phyloP scores from a whole-genome alignment of 495 filamentous ascomycete genomes.

The Aspergillus saccharolyticus region DNA sequence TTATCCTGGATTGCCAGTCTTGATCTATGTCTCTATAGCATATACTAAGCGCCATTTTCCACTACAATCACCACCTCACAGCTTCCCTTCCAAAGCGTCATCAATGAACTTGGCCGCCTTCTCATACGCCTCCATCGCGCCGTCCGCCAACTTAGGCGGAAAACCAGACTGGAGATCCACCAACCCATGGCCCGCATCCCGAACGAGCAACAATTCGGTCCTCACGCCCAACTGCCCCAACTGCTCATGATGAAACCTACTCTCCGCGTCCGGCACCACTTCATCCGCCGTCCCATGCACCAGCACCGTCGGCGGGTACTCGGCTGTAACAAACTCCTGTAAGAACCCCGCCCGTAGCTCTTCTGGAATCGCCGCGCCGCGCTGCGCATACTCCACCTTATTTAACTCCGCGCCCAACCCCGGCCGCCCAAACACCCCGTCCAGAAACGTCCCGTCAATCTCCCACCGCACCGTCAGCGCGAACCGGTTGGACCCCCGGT shows the following conservation, averaged over 20 bases:
- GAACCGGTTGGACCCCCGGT: conserved; percentile 6
- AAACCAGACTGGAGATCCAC: conserved; percentile 8
- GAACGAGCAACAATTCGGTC: conserved; percentile 15
- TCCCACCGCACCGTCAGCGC: conserved; percentile 18
- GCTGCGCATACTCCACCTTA: conserved; percentile 9
- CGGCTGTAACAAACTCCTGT: conserved; percentile 25
- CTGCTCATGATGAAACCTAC: conserved; percentile 17
- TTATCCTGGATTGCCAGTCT: too few species aligned
- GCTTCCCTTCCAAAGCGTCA: conserved; percentile 3
- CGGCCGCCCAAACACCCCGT: conserved; percentile 14
- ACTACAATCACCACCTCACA: too few species aligned
- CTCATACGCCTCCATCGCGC: conserved; percentile 12
- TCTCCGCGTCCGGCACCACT: conserved; percentile 24
- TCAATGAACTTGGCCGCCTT: conserved; percentile 15
- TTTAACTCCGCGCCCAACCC: conserved; percentile 15
- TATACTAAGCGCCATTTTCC: too few species aligned
- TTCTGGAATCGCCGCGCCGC: conserved; percentile 15
- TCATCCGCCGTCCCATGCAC: conserved; percentile 30
- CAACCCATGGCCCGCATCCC: conserved; percentile 15
- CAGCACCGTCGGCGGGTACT: conserved; percentile 30
- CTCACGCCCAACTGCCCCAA: conserved; percentile 11
- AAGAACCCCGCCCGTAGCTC: conserved; percentile 20
- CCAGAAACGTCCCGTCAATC: conserved; percentile 17
- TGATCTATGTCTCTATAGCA: too few species aligned
- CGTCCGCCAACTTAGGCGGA: conserved; percentile 1